Evolutionary conservation across 768 basidiomycete genomes (phyloP).

Genomic region (Podaxis pistillaris): DNA sequence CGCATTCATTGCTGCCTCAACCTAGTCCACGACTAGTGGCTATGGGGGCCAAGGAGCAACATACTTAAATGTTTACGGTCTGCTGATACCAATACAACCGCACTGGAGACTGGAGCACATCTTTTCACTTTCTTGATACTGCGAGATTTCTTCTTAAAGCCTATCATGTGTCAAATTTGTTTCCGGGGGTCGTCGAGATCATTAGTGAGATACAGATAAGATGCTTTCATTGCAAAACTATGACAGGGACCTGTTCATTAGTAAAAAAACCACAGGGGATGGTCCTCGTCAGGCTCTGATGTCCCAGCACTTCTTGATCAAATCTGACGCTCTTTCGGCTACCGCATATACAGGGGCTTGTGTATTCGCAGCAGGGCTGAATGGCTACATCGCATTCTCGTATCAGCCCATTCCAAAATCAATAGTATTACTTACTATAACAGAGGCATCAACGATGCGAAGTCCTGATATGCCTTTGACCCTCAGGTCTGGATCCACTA

Average conservation of each 20-base stretch:
- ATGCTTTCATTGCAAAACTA: too few species aligned
- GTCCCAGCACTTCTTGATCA: background rate
- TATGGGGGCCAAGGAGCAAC: background rate
- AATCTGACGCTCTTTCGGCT: conserved; percentile 8
- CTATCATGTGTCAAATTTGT: too few species aligned
- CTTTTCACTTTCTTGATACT: too few species aligned
- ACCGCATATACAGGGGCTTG: conserved; percentile 10
- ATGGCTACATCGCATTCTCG: background rate
- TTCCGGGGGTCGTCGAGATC: too few species aligned
- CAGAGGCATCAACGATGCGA: conserved; percentile 27
- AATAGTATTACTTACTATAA: conserved; percentile 20
- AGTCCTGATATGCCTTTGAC: conserved; percentile 27
- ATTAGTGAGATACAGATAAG: too few species aligned
- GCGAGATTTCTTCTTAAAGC: too few species aligned
- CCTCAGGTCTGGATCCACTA: conserved; percentile 26
- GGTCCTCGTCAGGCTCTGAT: too few species aligned
- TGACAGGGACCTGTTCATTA: too few species aligned
- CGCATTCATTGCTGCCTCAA: background rate
- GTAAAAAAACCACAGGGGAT: too few species aligned
- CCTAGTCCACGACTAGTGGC: background rate
- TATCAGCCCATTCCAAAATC: background rate
- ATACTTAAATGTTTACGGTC: background rate
- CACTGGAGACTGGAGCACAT: background rate
- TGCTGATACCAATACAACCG: background rate
- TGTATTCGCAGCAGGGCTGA: conserved; percentile 8